phyloP scores from a whole-genome alignment of 2,329 filamentous ascomycete genomes.

The Ophiocordyceps australis region DNA sequence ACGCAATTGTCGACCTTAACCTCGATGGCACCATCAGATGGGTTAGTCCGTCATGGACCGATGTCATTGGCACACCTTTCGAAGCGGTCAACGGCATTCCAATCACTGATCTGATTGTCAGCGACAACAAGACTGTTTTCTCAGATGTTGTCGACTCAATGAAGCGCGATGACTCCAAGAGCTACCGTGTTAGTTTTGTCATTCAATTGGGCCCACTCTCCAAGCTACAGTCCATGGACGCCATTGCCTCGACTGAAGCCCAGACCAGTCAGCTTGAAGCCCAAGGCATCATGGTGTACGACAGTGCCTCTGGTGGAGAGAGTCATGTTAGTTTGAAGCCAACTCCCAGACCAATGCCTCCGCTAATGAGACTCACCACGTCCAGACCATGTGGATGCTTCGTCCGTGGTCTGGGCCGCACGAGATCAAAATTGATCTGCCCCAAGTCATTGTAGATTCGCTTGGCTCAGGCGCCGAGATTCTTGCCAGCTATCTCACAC shows the following conservation, averaged over 20 bases:
- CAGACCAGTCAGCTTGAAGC: conserved; percentile 66
- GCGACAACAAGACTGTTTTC: conserved; percentile 65
- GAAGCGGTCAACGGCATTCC: conserved; percentile 56
- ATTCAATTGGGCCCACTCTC: conserved; percentile 53
- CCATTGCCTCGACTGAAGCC: conserved; percentile 15
- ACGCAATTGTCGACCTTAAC: conserved; percentile 87
- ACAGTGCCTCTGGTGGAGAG: conserved; percentile 67
- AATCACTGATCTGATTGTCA: conserved; percentile 64
- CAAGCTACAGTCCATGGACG: conserved; percentile 33
- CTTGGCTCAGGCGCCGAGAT: conserved; percentile 90
- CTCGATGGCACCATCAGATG: conserved; percentile 82
- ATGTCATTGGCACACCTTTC: conserved; percentile 69
- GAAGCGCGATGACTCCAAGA: conserved; percentile 82
- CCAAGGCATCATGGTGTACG: conserved; percentile 97
- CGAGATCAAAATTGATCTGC: conserved; percentile 92
- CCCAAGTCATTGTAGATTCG: conserved; percentile 74
- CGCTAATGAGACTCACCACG: no score
- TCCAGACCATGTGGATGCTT: conserved; percentile 98
- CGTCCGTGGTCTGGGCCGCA: conserved; percentile 74
- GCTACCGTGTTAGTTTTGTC: conserved; percentile 73
- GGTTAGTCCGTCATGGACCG: conserved; percentile 91
- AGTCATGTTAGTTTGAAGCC: conserved; percentile 87
- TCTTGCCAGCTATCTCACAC: conserved; percentile 81
- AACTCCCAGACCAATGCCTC: no score
- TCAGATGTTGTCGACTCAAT: conserved; percentile 72